phyloP scores from a whole-genome alignment of 2,329 filamentous ascomycete genomes.

The Colletotrichum australisinense region DNA sequence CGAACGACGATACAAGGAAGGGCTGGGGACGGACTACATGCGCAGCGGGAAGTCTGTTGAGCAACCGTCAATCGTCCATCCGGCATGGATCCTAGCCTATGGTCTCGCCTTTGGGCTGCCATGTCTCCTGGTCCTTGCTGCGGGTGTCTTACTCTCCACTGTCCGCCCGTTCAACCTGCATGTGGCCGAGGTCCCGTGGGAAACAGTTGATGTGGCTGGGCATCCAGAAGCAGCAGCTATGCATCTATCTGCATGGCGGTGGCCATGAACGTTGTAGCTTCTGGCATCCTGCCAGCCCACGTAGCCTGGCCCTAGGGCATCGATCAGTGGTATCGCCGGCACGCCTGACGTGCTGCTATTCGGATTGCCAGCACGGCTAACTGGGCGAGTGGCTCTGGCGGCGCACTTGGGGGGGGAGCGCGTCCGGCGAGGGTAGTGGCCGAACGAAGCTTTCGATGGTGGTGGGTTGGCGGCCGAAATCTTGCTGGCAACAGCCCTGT shows the following conservation, averaged over 20 bases:
- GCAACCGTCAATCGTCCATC: conserved; percentile 33
- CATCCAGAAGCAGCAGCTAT: not conserved
- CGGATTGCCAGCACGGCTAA: not conserved
- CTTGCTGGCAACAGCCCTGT: not conserved
- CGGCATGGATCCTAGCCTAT: conserved; percentile 22
- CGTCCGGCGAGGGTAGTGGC: not conserved
- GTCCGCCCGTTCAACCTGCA: conserved; percentile 27
- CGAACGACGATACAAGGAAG: not conserved
- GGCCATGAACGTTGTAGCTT: not conserved
- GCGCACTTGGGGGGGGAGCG: not conserved
- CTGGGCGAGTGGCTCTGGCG: not conserved
- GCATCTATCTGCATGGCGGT: not conserved
- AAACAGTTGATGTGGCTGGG: conserved; percentile 21
- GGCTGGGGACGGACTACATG: conserved; percentile 5
- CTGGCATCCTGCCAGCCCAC: conserved; percentile 7
- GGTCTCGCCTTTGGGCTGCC: not conserved
- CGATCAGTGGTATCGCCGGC: not conserved
- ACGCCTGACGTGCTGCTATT: not conserved
- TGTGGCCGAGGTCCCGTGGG: conserved; percentile 32
- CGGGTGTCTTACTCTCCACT: conserved; percentile 21
- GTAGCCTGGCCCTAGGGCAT: not conserved
- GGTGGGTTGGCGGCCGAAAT: not conserved
- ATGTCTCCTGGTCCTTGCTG: conserved; percentile 14
- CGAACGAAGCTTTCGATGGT: not conserved
- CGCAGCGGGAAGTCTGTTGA: conserved; percentile 32